Base-by-base conservation (phyloP, 1,284 basidiomycete genomes). In the Ganoderma lucidum region DNA sequence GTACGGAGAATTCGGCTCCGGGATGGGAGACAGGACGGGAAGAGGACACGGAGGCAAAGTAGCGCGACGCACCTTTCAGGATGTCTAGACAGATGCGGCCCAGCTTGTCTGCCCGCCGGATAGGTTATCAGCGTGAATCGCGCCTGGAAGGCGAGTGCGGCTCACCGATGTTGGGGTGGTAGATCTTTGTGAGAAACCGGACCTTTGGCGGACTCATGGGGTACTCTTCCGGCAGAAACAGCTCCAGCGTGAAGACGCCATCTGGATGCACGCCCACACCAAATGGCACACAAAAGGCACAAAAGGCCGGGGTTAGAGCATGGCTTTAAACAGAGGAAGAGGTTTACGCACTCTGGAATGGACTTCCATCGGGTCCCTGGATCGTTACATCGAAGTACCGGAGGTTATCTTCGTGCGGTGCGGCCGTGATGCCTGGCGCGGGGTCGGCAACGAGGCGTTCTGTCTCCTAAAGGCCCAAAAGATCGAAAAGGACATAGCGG, bases 181-280 rank as follows among this genome's bases (percentile, higher is more conserved):
- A 99, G 86, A 99, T 98, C 92, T 98, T 98, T 71, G 97, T 99
- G 75, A 99, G 84, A 86, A 99, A 99, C 73, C 98, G 90, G 68
- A 99, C 98, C 84, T 99, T 99, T 41, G 98, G 98, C 0, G 98
- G 97, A 64, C 94, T 94, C 97, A 99, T 99, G 1, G 97, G 97
- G 82, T 99, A 99, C 80, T 99, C 97, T 81, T 99, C 97, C 1
- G 98, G 97, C 58, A 99, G 85, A 85, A 99, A 99, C 60, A 99
- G 87, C 83, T 99, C 98, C 44, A 99, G 88, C 78, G 93, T 94
- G 86, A 99, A 99, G 19, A 93, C 85, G 35, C 98, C 98, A 76
- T 92, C 97, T 98, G 65, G 17, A 51, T n/a, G 30, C 32, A 42
- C 73, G 17, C 48, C 41, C 32, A 42, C 73, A 14, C 48, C 41